Evolutionary conservation across 495 filamentous ascomycete species (phyloP).

Genomic region (Penicillium egyptiacum): DNA sequence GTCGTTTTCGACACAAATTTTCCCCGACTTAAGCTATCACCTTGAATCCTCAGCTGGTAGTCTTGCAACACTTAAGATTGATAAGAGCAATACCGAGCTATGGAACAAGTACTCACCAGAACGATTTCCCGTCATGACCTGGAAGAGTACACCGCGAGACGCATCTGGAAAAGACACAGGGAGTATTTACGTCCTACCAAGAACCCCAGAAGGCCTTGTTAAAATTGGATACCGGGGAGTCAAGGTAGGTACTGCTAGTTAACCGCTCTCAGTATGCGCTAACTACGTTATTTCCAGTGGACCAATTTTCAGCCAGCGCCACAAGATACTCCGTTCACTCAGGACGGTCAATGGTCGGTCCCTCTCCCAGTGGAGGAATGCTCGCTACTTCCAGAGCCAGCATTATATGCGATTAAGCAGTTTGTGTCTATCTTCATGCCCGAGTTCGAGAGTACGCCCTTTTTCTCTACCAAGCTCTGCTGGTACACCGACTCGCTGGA

Average conservation of each 20-base stretch:
- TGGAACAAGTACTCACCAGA: conserved; percentile 25
- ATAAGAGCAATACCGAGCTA: conserved; percentile 12
- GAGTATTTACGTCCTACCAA: conserved; percentile 23
- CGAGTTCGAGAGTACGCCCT: conserved; percentile 16
- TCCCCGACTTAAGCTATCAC: conserved; percentile 20
- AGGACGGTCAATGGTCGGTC: conserved; percentile 20
- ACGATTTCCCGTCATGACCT: conserved; percentile 20
- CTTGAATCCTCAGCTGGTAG: conserved; percentile 22
- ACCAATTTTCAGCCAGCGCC: conserved; percentile 24
- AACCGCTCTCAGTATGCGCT: neutral
- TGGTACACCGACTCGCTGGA: conserved; percentile 29
- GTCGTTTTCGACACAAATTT: conserved; percentile 22
- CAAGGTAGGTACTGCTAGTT: conserved; percentile 7
- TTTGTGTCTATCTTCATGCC: conserved; percentile 22
- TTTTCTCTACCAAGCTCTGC: conserved; percentile 24
- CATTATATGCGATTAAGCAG: conserved; percentile 13
- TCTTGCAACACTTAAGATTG: conserved; percentile 21
- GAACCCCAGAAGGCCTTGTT: conserved; percentile 19
- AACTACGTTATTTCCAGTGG: conserved; percentile 8
- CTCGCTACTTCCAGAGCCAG: conserved; percentile 9
- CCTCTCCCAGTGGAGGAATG: conserved; percentile 16
- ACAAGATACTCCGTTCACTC: conserved; percentile 15
- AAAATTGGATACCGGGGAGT: conserved; percentile 23
- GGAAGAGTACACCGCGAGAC: conserved; percentile 19
- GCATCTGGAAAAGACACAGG: conserved; percentile 18